These are phyloP conservation scores for Aeschynomene evenia DNA, from an alignment of 306 rosid species.

Conservation along the genomic window DNA sequence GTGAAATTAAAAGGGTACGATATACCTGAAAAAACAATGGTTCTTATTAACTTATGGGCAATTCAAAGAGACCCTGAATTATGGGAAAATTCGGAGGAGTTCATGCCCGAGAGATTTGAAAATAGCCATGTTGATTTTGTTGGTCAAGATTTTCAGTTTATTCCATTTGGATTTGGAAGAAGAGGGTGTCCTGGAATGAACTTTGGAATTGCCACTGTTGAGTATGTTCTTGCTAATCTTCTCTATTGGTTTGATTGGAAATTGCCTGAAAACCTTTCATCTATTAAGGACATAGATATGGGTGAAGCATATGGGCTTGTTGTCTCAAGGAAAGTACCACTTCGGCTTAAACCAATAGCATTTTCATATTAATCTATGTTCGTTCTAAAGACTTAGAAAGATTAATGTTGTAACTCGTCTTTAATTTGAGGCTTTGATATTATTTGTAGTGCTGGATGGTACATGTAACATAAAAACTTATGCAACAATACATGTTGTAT, in stretches of 20 bases:
- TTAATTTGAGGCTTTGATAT: background rate
- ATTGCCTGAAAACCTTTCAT: background rate
- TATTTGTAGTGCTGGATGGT: background rate
- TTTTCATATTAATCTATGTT: background rate
- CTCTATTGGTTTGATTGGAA: constrained; percentile 40
- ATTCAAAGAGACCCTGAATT: constrained; percentile 39
- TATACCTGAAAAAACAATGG: constrained; percentile 36
- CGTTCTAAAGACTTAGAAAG: too few species aligned
- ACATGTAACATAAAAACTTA: background rate
- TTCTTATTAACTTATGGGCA: constrained; percentile 46
- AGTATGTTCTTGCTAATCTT: constrained; percentile 43
- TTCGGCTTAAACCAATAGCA: constrained; percentile 16
- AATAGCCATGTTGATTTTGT: background rate
- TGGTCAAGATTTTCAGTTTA: constrained; percentile 1
- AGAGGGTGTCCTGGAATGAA: constrained; percentile 33
- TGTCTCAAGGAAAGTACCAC: constrained; percentile 28
- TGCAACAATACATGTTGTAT: too few species aligned
- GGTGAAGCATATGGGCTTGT: background rate
- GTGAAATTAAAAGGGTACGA: constrained; percentile 40
- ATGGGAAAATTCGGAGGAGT: constrained; percentile 34
- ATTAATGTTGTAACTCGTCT: background rate
- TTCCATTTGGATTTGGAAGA: constrained; percentile 40
- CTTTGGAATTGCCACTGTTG: constrained; percentile 15
- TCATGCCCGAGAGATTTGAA: constrained; percentile 38
- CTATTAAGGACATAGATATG: constrained; percentile 22